Percentiles rank a stretch among this genome's conserved stretches.
These are phyloP conservation scores for Imleria badia DNA, from an alignment of 768 basidiomycete species.

Conservation along the genomic window DNA sequence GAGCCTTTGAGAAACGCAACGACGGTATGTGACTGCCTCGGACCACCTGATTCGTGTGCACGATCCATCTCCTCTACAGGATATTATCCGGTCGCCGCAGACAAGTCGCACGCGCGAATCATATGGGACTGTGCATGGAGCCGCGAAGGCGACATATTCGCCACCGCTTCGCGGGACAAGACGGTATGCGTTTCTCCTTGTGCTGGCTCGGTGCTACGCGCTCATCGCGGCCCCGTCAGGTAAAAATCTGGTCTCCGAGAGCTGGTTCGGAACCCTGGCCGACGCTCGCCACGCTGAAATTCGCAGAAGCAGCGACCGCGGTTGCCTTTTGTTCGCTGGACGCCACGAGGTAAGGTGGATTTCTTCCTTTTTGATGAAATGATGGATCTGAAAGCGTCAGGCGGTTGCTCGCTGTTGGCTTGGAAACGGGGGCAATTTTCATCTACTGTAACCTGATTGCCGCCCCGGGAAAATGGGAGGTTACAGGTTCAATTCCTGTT, in stretches of 20 bases:
- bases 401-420: conserved; percentile 73
- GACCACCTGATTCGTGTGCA: neutral
- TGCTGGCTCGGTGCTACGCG: neutral
- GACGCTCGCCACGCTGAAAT: conserved; percentile 58
- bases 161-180: conserved; percentile 94
- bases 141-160: conserved; percentile 73
- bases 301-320: conserved; percentile 79
- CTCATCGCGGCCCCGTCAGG: conserved; percentile 41
- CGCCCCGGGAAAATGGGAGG: conserved; percentile 44
- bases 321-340: conserved; percentile 57
- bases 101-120: conserved; percentile 89
- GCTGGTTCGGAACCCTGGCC: conserved; percentile 50
- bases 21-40: conserved; percentile 34
- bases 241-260: conserved; percentile 73
- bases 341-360: conserved; percentile 39
- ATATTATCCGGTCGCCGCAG: conserved; percentile 60
- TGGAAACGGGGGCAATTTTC: conserved; percentile 77
- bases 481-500: conserved; percentile 44
- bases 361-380: neutral
- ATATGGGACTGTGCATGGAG: conserved; percentile 97
- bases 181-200: conserved; percentile 52
- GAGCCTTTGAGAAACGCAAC: conserved; percentile 59
- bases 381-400: conserved; percentile 26
- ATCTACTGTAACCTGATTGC: conserved; percentile 48
- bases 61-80: conserved; percentile 36